Conservation (phyloP, 2,329 filamentous ascomycete species). For the Mycosphaerella arachidis region DNA sequence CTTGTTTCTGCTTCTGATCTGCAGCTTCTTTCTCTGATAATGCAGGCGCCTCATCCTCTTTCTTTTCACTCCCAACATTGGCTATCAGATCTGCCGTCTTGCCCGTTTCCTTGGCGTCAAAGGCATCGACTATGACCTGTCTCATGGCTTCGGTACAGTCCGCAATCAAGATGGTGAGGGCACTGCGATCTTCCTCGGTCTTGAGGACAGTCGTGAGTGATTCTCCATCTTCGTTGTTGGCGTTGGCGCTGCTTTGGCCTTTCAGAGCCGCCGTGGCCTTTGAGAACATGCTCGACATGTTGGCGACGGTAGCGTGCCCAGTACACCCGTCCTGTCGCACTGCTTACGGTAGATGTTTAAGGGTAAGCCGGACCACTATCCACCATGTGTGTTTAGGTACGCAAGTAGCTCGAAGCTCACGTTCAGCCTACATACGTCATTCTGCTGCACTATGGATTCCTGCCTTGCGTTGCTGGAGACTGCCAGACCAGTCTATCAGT, state of each 20-base stretch:
- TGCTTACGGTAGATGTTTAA: background rate
- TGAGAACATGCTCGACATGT: constrained; percentile 27
- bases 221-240: constrained; percentile 30
- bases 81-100: constrained; percentile 25
- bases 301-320: background rate
- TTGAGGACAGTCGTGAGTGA: constrained; percentile 44
- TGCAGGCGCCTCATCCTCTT: background rate
- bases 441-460: background rate
- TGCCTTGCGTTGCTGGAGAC: background rate
- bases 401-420: background rate
- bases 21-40: background rate
- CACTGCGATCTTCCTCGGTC: constrained; percentile 39
- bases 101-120: constrained; percentile 36
- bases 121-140: constrained; percentile 41
- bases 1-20: constrained; percentile 5
- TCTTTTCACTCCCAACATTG: constrained; percentile 30
- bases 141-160: constrained; percentile 45
- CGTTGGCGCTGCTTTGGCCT: constrained; percentile 9
- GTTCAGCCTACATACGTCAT: background rate
- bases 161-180: constrained; percentile 45
- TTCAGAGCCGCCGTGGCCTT: constrained; percentile 21
- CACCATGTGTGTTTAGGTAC: background rate
- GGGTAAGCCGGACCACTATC: background rate
- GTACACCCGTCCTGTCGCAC: background rate
- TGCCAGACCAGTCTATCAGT: too few species aligned